phyloP scores from a whole-genome alignment of 1,139 yeast species.

The Blastobotrys proliferans region DNA sequence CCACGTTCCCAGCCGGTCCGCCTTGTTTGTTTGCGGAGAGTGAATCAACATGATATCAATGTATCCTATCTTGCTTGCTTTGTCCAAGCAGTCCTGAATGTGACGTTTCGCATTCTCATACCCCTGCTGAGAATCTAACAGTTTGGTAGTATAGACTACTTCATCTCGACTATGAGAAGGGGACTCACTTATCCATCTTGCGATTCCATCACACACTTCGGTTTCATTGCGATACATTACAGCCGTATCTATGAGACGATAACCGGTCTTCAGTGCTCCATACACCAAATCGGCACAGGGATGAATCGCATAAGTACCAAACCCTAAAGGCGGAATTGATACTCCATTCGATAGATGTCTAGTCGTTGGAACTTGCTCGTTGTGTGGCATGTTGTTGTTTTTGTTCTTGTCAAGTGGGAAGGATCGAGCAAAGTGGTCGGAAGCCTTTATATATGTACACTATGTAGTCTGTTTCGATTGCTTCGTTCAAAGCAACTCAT shows the following conservation, averaged over 20 bases:
- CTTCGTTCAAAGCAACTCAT: neutral
- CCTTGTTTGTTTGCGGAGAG: slow-evolving; percentile 33
- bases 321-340: slow-evolving; percentile 5
- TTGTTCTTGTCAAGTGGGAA: too few species aligned
- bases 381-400: too few species aligned
- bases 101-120: slow-evolving; percentile 49
- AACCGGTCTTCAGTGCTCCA: slow-evolving; percentile 39
- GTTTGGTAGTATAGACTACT: slow-evolving; percentile 67
- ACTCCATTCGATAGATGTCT: too few species aligned
- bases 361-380: too few species aligned
- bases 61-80: slow-evolving; percentile 54
- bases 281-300: slow-evolving; percentile 32
- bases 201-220: slow-evolving; percentile 49
- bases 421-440: too few species aligned
- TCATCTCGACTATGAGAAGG: slow-evolving; percentile 49
- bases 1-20: slow-evolving; percentile 39
- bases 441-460: neutral
- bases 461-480: neutral
- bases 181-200: slow-evolving; percentile 13
- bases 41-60: slow-evolving; percentile 53
- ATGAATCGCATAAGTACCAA: slow-evolving; percentile 3
- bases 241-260: slow-evolving; percentile 64
- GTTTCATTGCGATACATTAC: slow-evolving; percentile 51
- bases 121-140: slow-evolving; percentile 43
- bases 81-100: slow-evolving; percentile 12